phyloP scores from a whole-genome alignment of 2,329 filamentous ascomycete species.

The Clonostachys rhizophaga region DNA sequence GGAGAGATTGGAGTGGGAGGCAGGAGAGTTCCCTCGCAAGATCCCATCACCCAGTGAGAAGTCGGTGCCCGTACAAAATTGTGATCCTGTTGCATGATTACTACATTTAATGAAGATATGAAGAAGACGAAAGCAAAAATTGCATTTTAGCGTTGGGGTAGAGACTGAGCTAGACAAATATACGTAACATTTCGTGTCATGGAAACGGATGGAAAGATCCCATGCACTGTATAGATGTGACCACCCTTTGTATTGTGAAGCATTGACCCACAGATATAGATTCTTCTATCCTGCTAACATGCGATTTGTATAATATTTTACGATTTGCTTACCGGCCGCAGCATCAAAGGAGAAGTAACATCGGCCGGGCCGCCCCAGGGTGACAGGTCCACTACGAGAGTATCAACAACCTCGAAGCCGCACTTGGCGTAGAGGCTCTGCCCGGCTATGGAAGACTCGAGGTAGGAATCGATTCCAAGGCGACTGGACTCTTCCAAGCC shows the following conservation, averaged over 20 bases:
- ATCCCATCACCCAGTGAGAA: background rate
- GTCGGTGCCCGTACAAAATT: background rate
- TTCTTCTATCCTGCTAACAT: too few relatives aligned
- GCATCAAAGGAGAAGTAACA: conserved; percentile 12
- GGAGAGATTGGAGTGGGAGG: conserved; percentile 30
- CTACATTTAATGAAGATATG: background rate
- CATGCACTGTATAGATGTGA: too few relatives aligned
- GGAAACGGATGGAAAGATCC: too few relatives aligned
- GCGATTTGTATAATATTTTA: too few relatives aligned
- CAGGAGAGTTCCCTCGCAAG: conserved; percentile 7
- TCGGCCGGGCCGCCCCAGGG: conserved; percentile 17
- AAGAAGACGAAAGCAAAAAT: too few relatives aligned
- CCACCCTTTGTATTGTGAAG: too few relatives aligned
- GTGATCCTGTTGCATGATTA: background rate
- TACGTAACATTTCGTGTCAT: too few relatives aligned
- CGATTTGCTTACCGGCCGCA: conserved; percentile 6
- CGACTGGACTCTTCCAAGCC: conserved; percentile 26
- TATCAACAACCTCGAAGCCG: conserved; percentile 24
- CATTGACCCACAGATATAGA: too few relatives aligned
- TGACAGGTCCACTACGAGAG: conserved; percentile 15
- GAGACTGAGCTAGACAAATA: too few relatives aligned
- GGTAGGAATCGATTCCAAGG: conserved; percentile 24
- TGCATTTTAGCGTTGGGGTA: too few relatives aligned
- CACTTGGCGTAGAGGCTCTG: conserved; percentile 24
- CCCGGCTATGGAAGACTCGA: conserved; percentile 26